Percentiles rank a stretch among this genome's conserved stretches.
Conservation (phyloP, 2,329 filamentous ascomycete genomes). For the Alternaria longipes region DNA sequence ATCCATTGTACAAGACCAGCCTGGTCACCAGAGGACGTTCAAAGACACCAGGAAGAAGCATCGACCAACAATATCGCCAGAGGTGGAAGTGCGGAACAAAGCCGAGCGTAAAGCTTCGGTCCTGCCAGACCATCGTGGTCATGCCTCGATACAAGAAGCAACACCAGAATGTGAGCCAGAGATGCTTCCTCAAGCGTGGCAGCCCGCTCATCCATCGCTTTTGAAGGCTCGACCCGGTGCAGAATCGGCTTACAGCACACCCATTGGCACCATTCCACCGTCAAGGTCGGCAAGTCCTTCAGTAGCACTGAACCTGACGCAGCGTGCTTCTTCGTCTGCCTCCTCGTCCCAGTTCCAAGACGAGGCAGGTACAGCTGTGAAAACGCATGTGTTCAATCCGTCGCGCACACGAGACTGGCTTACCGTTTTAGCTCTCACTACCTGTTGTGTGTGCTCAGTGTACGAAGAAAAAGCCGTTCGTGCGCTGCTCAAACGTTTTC, state of each 20-base stretch:
- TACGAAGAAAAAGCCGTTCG: background rate
- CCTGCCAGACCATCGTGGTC: background rate
- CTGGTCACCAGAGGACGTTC: background rate
- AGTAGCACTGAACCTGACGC: background rate
- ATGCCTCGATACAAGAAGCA: background rate
- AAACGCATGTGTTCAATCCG: background rate
- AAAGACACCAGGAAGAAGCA: background rate
- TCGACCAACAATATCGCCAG: background rate
- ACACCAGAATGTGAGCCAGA: constrained; percentile 6
- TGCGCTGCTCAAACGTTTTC: background rate
- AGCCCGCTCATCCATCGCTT: constrained; percentile 21
- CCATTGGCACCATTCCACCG: constrained; percentile 17
- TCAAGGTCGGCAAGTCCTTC: background rate
- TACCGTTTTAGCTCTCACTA: background rate
- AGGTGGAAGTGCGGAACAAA: constrained; percentile 1
- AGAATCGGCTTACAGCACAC: constrained; percentile 21
- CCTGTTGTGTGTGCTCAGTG: background rate
- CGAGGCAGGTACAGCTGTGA: background rate
- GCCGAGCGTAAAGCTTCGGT: background rate
- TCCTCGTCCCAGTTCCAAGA: constrained; percentile 6
- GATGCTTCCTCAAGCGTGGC: constrained; percentile 27
- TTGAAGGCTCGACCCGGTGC: background rate
- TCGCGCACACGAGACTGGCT: background rate
- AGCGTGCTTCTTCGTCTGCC: background rate
- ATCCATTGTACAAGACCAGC: background rate